These are phyloP conservation scores for Dimargaris xerosporica DNA, from an alignment of 192 early-diverging fungal genomes.

Conservation along the genomic window DNA sequence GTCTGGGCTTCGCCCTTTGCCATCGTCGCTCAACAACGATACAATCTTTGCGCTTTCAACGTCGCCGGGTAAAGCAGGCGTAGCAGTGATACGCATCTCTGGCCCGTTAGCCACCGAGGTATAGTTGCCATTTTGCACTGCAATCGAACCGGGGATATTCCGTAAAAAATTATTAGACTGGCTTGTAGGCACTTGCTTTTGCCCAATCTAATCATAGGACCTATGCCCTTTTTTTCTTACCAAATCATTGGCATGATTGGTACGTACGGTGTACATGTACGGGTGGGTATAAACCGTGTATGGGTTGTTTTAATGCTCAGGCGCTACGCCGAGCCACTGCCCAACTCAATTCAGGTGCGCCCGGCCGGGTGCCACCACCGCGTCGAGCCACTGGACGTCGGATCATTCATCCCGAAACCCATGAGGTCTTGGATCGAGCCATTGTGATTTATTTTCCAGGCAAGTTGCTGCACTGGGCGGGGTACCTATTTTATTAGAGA, in stretches of 20 bases:
- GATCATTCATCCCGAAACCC: slow-evolving; percentile 26
- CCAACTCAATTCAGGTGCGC: background rate
- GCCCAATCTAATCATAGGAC: background rate
- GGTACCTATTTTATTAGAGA: background rate
- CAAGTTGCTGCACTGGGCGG: slow-evolving; percentile 2
- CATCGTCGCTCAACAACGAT: slow-evolving; percentile 13
- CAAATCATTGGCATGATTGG: background rate
- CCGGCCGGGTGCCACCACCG: slow-evolving; percentile 19
- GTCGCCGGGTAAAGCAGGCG: slow-evolving; percentile 55
- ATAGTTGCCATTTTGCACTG: background rate
- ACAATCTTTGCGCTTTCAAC: slow-evolving; percentile 65
- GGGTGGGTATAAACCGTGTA: background rate
- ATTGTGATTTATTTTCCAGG: slow-evolving; percentile 42
- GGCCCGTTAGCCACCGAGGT: slow-evolving; percentile 35
- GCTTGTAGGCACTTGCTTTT: no score
- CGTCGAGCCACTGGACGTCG: slow-evolving; percentile 27
- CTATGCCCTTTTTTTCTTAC: background rate
- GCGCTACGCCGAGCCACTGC: background rate
- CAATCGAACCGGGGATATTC: no score
- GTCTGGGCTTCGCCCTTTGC: background rate
- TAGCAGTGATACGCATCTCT: slow-evolving; percentile 61
- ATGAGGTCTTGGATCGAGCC: slow-evolving; percentile 38
- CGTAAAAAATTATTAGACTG: no score
- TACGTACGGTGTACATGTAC: background rate
- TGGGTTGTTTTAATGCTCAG: background rate